phyloP scores from a whole-genome alignment of 2,329 filamentous ascomycete genomes.

The Aphanocladium album region DNA sequence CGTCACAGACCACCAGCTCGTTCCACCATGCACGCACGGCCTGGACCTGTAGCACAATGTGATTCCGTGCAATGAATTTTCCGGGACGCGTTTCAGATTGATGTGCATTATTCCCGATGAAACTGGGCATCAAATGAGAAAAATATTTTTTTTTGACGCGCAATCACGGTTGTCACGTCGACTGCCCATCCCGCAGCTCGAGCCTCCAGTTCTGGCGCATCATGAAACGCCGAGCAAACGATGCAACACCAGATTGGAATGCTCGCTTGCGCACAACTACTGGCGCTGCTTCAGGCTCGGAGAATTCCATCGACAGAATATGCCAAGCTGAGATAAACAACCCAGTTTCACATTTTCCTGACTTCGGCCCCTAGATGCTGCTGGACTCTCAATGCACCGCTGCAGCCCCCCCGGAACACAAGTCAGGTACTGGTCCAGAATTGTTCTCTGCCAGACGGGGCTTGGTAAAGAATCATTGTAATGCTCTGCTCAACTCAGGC shows the following conservation, averaged over 20 bases:
- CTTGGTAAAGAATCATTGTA: not conserved
- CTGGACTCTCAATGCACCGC: not conserved
- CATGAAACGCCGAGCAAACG: not conserved
- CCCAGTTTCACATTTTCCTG: conserved; percentile 4
- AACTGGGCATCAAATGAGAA: not conserved
- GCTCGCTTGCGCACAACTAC: conserved; percentile 2
- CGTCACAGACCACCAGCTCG: not conserved
- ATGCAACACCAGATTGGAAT: not conserved
- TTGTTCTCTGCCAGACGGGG: not conserved
- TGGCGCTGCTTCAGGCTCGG: not conserved
- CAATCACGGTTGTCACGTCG: not conserved
- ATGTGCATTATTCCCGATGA: not conserved
- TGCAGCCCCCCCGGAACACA: not conserved
- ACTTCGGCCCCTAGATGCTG: not conserved
- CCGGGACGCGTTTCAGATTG: not conserved
- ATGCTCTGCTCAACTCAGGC: not conserved
- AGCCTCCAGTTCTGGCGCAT: not conserved
- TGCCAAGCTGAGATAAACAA: conserved; percentile 1
- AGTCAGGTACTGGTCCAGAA: not conserved
- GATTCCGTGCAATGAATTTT: not conserved
- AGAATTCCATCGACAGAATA: not conserved
- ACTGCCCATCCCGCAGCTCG: not conserved
- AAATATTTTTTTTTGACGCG: not conserved
- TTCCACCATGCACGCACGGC: not conserved
- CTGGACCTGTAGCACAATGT: not conserved